These are phyloP conservation scores for Chrysoporthe deuterocubensis DNA, from an alignment of 2,329 filamentous ascomycete genomes.

Conservation along the genomic window DNA sequence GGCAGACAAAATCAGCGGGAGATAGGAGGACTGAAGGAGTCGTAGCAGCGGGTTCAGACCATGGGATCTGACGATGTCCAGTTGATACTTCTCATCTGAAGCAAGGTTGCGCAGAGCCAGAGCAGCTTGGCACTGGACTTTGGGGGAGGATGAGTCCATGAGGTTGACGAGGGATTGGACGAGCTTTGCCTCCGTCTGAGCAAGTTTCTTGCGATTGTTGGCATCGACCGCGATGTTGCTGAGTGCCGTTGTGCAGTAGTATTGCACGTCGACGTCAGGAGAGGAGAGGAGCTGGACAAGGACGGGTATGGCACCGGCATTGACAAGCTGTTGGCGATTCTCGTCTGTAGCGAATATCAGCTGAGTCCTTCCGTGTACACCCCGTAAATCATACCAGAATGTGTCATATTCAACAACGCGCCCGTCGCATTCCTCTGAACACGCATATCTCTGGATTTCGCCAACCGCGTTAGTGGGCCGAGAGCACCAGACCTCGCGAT, in stretches of 20 bases:
- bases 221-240: constrained; percentile 98
- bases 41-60: constrained; percentile 85
- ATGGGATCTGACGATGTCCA: constrained; percentile 91
- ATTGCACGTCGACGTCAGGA: constrained; percentile 94
- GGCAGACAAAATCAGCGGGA: constrained; percentile 93
- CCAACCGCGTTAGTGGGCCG: constrained; percentile 85
- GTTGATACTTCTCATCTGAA: constrained; percentile 97
- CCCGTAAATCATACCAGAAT: constrained; percentile 71
- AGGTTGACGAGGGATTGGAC: constrained; percentile 93
- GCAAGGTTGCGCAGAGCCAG: constrained; percentile 92
- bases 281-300: constrained; percentile 94
- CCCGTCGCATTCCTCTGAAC: constrained; percentile 97
- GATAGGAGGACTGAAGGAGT: constrained; percentile 91
- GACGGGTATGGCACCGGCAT: constrained; percentile 96
- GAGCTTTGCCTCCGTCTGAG: constrained; percentile 86
- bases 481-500: constrained; percentile 94
- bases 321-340: constrained; percentile 95
- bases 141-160: constrained; percentile 96
- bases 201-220: constrained; percentile 86
- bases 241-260: constrained; percentile 97
- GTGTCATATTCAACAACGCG: constrained; percentile 97
- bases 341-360: constrained; percentile 67
- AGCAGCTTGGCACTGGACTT: constrained; percentile 97
- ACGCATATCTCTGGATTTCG: constrained; percentile 98
- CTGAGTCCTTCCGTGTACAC: constrained; percentile 20